Evolutionary conservation across 441 rosid species (phyloP), one percentile per base, ranked within the genome.

Genomic region (Codiaeum variegatum): DNA sequence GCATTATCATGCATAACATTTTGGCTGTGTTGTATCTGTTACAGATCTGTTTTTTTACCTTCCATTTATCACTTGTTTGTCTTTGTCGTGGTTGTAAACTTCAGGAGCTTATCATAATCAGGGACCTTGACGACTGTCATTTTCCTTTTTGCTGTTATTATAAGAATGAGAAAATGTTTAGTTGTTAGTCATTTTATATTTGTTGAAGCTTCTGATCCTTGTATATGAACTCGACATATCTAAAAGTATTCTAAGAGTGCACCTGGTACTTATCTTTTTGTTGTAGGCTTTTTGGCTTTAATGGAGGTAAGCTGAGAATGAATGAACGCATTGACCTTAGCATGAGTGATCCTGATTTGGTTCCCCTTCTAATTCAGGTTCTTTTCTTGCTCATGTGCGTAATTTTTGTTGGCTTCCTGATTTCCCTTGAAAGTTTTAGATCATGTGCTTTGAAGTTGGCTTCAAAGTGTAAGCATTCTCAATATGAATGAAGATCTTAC

Each of bases 341-440:
- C 88, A 95, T 95, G 99, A 92, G 99, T 74, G 98, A 95, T 90
- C 90, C 79, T 78, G 99, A 95, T 81, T 82, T 95, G 67, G 93
- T 92, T 65, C 98, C 99, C 63, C 97, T 95, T 79, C 61, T 95
- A 74, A 59, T 92, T 81, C 99, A 95, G 99, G 99, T 92, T 75
- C 29, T 59, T 71, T 66, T 65, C 82, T 76, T 68, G 61, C 32
- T 21, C 47, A 24, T 34, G 3, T 62, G 38, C 67, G 0, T 75
- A 12, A 66, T 34, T 55, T 73, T 70, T 72, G 21, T 66, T 55
- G 63, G 31, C 31, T 40, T 69, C 36, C 42, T 69, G 54, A 51
- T 59, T 34, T n/a, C 60, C 65, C 63, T 56, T 24, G 21, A 66
- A 54, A 73, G 61, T 68, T 55, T 76, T 75, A 44, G 58, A 65